Evolutionary conservation across 768 basidiomycete species (phyloP).

Genomic region (Lactarius pseudohatsudake): DNA sequence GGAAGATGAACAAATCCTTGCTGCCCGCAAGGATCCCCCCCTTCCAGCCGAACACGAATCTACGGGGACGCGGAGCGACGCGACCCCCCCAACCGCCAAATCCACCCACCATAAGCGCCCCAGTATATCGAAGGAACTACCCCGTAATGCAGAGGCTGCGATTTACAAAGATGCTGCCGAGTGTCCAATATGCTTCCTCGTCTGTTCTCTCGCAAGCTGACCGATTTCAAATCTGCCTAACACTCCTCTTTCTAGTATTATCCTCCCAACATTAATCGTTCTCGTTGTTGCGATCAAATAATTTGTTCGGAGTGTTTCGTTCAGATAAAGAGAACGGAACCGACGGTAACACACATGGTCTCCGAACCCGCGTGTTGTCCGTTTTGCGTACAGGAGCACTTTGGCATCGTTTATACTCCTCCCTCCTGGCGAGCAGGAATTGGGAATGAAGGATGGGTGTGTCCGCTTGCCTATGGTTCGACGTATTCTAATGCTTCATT

Average conservation of each 20-base stretch:
- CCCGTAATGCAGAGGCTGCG: constrained; percentile 67
- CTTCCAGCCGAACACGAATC: constrained; percentile 45
- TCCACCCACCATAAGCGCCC: constrained; percentile 54
- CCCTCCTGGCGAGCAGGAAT: constrained; percentile 81
- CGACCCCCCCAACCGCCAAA: constrained; percentile 37
- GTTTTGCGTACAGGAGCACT: constrained; percentile 96
- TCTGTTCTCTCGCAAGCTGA: constrained; percentile 42
- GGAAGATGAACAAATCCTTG: constrained; percentile 85
- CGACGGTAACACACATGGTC: constrained; percentile 91
- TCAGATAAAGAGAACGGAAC: constrained; percentile 96
- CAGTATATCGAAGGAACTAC: constrained; percentile 59
- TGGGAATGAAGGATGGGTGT: constrained; percentile 68
- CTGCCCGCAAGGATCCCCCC: constrained; percentile 67
- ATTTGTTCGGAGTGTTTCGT: constrained; percentile 99
- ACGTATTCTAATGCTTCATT: constrained; percentile 21
- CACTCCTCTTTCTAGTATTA: constrained; percentile 67
- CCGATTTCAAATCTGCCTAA: constrained; percentile 26
- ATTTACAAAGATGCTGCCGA: constrained; percentile 85
- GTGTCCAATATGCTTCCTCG: constrained; percentile 98
- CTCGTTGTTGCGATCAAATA: constrained; percentile 96
- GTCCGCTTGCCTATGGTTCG: constrained; percentile 33
- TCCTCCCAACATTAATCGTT: constrained; percentile 94
- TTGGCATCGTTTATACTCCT: constrained; percentile 86
- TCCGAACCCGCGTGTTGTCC: constrained; percentile 98
- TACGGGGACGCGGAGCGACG: constrained; percentile 47